These are phyloP conservation scores for Platismatia glauca DNA, from an alignment of 495 filamentous ascomycete genomes.

Conservation along the genomic window DNA sequence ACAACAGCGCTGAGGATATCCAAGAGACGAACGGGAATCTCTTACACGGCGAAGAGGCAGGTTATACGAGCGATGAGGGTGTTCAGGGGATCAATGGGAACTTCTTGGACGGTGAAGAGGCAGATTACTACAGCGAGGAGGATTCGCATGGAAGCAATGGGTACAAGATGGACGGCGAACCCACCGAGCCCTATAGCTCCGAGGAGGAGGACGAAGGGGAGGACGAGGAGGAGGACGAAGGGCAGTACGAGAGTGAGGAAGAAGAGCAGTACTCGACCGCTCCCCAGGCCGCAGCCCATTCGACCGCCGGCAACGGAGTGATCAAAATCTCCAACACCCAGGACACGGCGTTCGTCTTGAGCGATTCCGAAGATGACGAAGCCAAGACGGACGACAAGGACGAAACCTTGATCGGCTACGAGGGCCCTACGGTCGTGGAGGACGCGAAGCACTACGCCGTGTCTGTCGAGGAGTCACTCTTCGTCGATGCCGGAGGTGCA, in stretches of 20 bases:
- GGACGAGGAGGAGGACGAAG: slow-evolving; percentile 39
- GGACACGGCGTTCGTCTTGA: slow-evolving; percentile 13
- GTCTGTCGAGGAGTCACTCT: not conserved
- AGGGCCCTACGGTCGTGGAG: not conserved
- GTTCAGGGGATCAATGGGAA: too few relatives aligned
- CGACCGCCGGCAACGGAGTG: not conserved
- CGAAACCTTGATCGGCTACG: slow-evolving; percentile 6
- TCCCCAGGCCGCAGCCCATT: not conserved
- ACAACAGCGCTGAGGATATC: not conserved
- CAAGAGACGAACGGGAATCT: too few relatives aligned
- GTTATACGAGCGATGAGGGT: too few relatives aligned
- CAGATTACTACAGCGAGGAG: too few relatives aligned
- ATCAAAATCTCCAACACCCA: slow-evolving; percentile 15
- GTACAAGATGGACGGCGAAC: not conserved
- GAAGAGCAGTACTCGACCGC: not conserved
- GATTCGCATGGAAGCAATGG: not conserved
- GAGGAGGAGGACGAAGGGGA: slow-evolving; percentile 24
- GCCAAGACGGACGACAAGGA: not conserved
- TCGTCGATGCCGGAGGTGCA: not conserved
- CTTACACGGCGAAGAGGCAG: too few relatives aligned
- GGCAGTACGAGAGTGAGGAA: slow-evolving; percentile 21
- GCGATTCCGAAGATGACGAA: slow-evolving; percentile 12
- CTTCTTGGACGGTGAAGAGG: too few relatives aligned
- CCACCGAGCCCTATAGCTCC: not conserved
- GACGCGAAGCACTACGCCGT: not conserved